A percentile compares a stretch with the other conserved stretches of the same genome.
phyloP scores from a whole-genome alignment of 129 eudicot genomes.

The Calendula officinalis region DNA sequence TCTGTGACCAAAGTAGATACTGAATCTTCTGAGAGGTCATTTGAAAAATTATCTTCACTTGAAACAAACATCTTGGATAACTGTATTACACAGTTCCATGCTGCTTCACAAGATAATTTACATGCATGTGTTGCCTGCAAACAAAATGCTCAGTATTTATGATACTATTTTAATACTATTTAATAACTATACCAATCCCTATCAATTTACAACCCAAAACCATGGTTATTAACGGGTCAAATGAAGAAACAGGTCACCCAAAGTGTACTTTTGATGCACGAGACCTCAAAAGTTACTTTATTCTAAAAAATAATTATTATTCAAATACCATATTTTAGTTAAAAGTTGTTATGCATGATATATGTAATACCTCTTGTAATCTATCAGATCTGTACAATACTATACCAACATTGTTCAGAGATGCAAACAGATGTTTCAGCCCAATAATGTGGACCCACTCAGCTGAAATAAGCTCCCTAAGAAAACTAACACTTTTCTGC shows the following conservation, averaged over 20 bases:
- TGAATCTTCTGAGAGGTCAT: slow-evolving; percentile 47
- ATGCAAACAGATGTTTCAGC: slow-evolving; percentile 58
- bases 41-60: slow-evolving; percentile 35
- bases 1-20: slow-evolving; percentile 50
- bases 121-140: slow-evolving; percentile 65
- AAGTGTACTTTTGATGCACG: neutral
- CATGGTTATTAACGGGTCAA: neutral
- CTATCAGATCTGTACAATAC: slow-evolving; percentile 51
- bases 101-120: slow-evolving; percentile 70
- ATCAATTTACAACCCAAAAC: slow-evolving; percentile 15
- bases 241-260: neutral
- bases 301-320: neutral
- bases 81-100: slow-evolving; percentile 57
- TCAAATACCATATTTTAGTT: neutral
- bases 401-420: slow-evolving; percentile 69
- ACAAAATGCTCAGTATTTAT: no score
- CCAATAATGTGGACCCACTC: slow-evolving; percentile 57
- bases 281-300: neutral
- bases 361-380: slow-evolving; percentile 64
- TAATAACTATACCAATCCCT: no score
- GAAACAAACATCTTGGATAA: slow-evolving; percentile 40
- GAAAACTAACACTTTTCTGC: slow-evolving; percentile 53
- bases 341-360: neutral
- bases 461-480: slow-evolving; percentile 48
- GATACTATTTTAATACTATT: no score